Conservation (phyloP, 495 filamentous ascomycete species). For the Penicillium cataractarum region DNA sequence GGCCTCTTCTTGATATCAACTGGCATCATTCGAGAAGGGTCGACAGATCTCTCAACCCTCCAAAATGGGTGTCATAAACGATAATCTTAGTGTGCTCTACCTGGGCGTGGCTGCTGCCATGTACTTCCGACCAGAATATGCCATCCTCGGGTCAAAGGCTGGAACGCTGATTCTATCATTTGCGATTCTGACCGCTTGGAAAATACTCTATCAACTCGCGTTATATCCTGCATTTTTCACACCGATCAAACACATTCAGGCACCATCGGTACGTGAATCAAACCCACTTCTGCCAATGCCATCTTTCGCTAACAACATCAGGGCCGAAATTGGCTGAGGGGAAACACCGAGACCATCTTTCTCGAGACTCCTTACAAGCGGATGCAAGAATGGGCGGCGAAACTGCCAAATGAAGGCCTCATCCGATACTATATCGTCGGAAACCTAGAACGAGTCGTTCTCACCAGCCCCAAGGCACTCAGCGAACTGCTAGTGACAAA, state of each 20-base stretch:
- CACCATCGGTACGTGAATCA: constrained; percentile 46
- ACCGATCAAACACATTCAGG: constrained; percentile 67
- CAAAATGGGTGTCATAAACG: constrained; percentile 25
- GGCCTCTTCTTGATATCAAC: not conserved
- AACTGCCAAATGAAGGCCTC: constrained; percentile 77
- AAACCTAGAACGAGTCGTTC: constrained; percentile 71
- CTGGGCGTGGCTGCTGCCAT: constrained; percentile 29
- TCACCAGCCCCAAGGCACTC: constrained; percentile 67
- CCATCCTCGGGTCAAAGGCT: constrained; percentile 33
- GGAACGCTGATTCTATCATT: constrained; percentile 28
- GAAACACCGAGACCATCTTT: constrained; percentile 31
- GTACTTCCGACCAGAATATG: constrained; percentile 38
- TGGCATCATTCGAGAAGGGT: not conserved
- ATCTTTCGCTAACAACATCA: constrained; percentile 13
- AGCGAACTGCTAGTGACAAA: constrained; percentile 67
- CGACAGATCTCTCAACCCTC: not conserved
- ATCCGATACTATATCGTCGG: constrained; percentile 70
- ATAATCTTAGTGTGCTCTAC: constrained; percentile 28
- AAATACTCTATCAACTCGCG: constrained; percentile 53
- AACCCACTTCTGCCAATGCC: not conserved
- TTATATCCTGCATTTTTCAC: constrained; percentile 76
- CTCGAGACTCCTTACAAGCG: constrained; percentile 57
- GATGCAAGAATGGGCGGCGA: constrained; percentile 64
- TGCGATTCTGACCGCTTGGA: constrained; percentile 26
- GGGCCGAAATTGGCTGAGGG: constrained; percentile 42